Base-by-base conservation (phyloP, 441 rosid species). In the Brassica hybrid region DNA sequence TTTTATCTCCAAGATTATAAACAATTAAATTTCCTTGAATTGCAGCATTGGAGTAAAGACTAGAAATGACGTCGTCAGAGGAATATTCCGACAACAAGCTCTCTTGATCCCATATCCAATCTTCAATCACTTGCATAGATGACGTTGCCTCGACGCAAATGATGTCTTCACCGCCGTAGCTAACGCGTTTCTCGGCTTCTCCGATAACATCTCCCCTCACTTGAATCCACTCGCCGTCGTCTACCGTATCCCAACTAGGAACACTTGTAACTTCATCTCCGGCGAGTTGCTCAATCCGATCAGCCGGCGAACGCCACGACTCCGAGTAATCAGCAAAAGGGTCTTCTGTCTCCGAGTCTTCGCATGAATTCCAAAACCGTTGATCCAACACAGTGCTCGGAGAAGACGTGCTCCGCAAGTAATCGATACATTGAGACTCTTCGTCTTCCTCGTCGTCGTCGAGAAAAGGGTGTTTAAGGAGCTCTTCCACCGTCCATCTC, bases 401-500 rank as follows among this genome's bases (percentile, higher is more conserved):
- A 68, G 97, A 89, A 79, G 32, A 74, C 79, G 34, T 41, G 12
- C 58, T 59, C 14, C 30, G 52, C 34, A 69, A 3, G 45, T 38
- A 38, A 38, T 3, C 45, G 12, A 38, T 10, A 38, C 38, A 25
- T 3, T 38, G 60, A 68, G 64, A 34, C 0, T 34, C 36, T 43
- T 23, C 7, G 0, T 36, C 50, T 7, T 64, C 70, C 2, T 67
- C 84, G n/a, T n/a, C n/a, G n/a, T n/a, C n/a, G 54, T 75, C 72
- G 57, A 90, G 69, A 85, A 92, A 90, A 2, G 90, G 87, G 80
- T 92, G 97, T 13, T 74, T 59, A 54, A 89, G 90, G 57, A 92
- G 72, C 65, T 88, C 86, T 66, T 83, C 73, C 16, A 80, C 88
- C 2, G 85, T 80, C 88, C 85, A 84, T 69, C 97, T 76, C 76